These are phyloP conservation scores for Calocybe gangraenosa DNA, from an alignment of 768 basidiomycete species.

Conservation along the genomic window DNA sequence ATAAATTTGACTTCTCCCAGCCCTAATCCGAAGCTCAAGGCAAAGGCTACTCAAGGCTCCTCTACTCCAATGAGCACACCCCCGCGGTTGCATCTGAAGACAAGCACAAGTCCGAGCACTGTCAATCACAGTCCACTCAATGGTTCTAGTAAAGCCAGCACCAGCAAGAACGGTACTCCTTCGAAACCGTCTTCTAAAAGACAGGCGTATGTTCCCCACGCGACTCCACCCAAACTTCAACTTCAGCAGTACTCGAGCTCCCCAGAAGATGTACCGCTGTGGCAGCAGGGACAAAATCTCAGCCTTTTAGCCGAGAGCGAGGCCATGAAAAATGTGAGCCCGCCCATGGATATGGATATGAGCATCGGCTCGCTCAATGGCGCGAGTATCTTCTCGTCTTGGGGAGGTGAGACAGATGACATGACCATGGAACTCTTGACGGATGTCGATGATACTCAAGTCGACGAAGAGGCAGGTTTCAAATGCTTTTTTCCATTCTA, in stretches of 20 bases:
- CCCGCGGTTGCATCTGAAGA: conserved; percentile 13
- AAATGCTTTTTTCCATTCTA: background rate
- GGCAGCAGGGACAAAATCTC: conserved; percentile 7
- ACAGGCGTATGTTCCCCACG: background rate
- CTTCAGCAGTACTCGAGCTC: background rate
- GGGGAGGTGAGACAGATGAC: conserved; percentile 49
- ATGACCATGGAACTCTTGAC: conserved; percentile 75
- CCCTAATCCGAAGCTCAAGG: conserved; percentile 34
- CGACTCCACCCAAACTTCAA: conserved; percentile 10
- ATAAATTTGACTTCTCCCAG: conserved; percentile 37
- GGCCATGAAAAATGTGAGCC: conserved; percentile 9
- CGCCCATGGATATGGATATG: conserved; percentile 13
- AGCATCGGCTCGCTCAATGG: conserved; percentile 23
- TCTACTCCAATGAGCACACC: conserved; percentile 28
- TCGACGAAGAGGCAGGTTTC: conserved; percentile 64
- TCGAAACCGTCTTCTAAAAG: background rate
- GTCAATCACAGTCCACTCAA: background rate
- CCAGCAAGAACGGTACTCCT: background rate
- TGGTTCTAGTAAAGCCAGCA: background rate
- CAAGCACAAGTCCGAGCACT: conserved; percentile 1
- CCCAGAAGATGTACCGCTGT: conserved; percentile 10
- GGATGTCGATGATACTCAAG: conserved; percentile 51
- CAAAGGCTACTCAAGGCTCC: conserved; percentile 17
- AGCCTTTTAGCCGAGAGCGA: conserved; percentile 8
- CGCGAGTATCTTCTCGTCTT: conserved; percentile 32